Base-by-base conservation (phyloP, 768 basidiomycete species). In the Lactarius tabidus region DNA sequence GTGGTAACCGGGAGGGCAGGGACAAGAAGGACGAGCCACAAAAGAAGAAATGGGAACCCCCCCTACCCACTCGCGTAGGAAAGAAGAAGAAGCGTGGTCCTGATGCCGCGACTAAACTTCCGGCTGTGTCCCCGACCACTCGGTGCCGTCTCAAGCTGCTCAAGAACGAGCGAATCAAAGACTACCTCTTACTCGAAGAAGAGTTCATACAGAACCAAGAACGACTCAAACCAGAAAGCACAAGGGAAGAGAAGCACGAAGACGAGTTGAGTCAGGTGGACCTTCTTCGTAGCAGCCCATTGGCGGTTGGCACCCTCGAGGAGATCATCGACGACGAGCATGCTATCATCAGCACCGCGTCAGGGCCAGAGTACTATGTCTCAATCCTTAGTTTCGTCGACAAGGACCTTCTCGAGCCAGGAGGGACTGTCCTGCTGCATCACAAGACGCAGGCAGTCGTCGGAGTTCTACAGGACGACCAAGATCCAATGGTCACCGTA, bases 291-390 rank as follows among this genome's bases (percentile, higher is more conserved):
- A 97, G 97, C 8, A 90, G 87, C 56, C 97, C 96, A 9, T 96
- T 99, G 94, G 90, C 90, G n/a, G 94, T 99, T 66, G 97, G 97
- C 26, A 94, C 94, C 0, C 82, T 99, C 76, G 97, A 98, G 78
- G 97, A 99, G 78, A 93, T 95, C 69, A 93, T 96, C 71, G 93
- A 95, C 81, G 94, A 96, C 77, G 93, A 95, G 84, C 93, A 99
- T 77, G 97, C 97, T n/a, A 98, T 99, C 75, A 89, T 99, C 74
- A 93, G 91, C 75, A 92, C 93, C 10, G 86, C 93, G 28, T 92
- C 91, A 45, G 95, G 96, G 2, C 95, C 96, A 29, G 97, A 98
- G 74, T 94, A 88, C 75, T 98, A 98, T 76, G 95, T 98, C 68
- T 89, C 93, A 28, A 97, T 98, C 74, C 93, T 97, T 91, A 92